These are phyloP conservation scores for Wickerhamiella lipophila DNA, from an alignment of 805 yeast species.

Conservation along the genomic window DNA sequence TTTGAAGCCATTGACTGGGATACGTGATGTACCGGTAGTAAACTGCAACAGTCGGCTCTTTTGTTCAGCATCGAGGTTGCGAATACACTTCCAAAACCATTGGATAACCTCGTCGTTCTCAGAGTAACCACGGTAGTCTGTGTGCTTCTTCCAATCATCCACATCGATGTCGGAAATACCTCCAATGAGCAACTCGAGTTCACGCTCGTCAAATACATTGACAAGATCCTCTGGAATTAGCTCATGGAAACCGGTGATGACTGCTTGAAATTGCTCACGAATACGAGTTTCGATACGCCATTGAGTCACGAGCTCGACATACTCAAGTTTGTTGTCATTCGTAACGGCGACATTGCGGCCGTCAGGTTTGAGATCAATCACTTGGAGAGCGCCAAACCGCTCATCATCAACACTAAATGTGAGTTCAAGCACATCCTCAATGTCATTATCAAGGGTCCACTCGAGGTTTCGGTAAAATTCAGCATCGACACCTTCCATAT, in stretches of 20 bases:
- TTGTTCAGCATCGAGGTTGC: constrained; percentile 93
- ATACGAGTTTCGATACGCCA: constrained; percentile 92
- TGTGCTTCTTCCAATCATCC: constrained; percentile 98
- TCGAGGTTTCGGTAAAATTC: constrained; percentile 88
- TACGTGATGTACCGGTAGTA: constrained; percentile 97
- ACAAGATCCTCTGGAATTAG: constrained; percentile 93
- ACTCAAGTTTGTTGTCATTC: constrained; percentile 88
- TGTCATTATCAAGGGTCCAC: constrained; percentile 93
- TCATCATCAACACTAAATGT: constrained; percentile 83
- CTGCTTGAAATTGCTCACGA: constrained; percentile 90
- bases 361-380: constrained; percentile 77
- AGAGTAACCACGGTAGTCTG: constrained; percentile 96
- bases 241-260: constrained; percentile 94
- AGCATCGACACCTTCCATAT: constrained; percentile 98
- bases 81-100: constrained; percentile 96
- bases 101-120: constrained; percentile 92
- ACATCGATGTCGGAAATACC: constrained; percentile 97
- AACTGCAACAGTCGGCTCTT: constrained; percentile 90
- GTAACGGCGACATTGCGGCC: constrained; percentile 87
- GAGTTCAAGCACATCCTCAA: constrained; percentile 72
- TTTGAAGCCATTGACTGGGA: constrained; percentile 97
- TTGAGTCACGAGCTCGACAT: constrained; percentile 86
- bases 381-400: constrained; percentile 83
- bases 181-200: constrained; percentile 89
- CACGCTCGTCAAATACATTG: constrained; percentile 95